Conservation (phyloP, 2,329 filamentous ascomycete genomes). For the Macrophomina tecta region DNA sequence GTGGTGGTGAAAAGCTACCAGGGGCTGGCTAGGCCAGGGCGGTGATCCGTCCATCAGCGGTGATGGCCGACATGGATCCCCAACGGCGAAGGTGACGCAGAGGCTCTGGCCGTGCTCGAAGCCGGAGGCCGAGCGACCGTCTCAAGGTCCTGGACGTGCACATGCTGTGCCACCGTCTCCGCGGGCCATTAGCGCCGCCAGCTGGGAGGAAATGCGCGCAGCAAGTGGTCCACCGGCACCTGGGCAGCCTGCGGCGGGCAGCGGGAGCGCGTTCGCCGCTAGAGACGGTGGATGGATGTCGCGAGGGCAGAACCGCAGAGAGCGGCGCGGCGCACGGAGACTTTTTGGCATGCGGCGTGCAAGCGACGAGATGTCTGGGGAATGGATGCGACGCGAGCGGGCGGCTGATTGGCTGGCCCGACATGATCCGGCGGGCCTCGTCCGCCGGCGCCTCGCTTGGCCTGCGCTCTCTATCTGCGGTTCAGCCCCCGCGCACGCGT, state of each 20-base stretch:
- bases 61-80: background rate
- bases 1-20: background rate
- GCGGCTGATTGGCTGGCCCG: background rate
- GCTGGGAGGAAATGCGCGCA: background rate
- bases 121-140: background rate
- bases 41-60: background rate
- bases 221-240: background rate
- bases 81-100: background rate
- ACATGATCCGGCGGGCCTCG: constrained; percentile 4
- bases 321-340: background rate
- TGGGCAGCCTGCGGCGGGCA: background rate
- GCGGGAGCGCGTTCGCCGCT: background rate
- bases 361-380: background rate
- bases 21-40: background rate
- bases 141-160: background rate
- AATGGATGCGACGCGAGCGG: background rate
- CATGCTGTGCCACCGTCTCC: background rate
- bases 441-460: background rate
- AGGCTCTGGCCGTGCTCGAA: background rate
- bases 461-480: constrained; percentile 9
- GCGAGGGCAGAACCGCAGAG: background rate
- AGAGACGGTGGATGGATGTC: background rate
- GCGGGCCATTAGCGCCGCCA: background rate
- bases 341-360: background rate
- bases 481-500: background rate